Evolutionary conservation across 768 basidiomycete species (phyloP), one percentile per base, ranked within the genome.

Genomic region (Termitomyces sp.): DNA sequence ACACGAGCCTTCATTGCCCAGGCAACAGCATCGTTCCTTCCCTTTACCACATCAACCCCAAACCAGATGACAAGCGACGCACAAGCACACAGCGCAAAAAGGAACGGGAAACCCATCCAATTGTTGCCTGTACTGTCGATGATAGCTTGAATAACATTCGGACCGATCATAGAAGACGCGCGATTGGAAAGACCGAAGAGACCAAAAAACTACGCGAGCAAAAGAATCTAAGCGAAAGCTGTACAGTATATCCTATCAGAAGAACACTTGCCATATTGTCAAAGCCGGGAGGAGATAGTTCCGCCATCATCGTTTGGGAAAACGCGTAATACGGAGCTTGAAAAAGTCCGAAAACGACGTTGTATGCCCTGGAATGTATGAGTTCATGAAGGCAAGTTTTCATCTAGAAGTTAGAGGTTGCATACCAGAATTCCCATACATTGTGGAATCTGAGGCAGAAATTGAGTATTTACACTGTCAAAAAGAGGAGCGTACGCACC

Each of bases 291-390:
- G 92, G 92, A 6, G 89, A 86, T 11, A 96, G 82, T 71, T 95
- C 93, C 0, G 90, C 89, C 90, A 92, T 92, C 88, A 91, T 89
- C 0, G 89, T 92, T 69, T 91, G 87, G 3, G 91, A 86, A 69
- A 89, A 92, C 1, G 93, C 90, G 69, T 91, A 94, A 74, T 92
- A 95, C 0, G 92, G 92, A 1, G 89, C 89, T 75, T 93, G 89
- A 79, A 92, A 92, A 9, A 93, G 73, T 12, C 91, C 91, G 66
- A 88, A 91, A 3, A 92, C 73, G 53, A 91, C 78, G 61, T 92
- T 92, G 74, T 93, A 94, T 5, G 84, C 86, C 87, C 88, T 89
- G 46, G 61, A 34, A 20, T 31, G 14, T 5, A 8, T 3, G 10
- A 12, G 20, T 37, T 48, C 32, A 3, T 34, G 14, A 31, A 36